phyloP scores from a whole-genome alignment of 1,284 basidiomycete genomes.

The Ceratobasidium theobromae region DNA sequence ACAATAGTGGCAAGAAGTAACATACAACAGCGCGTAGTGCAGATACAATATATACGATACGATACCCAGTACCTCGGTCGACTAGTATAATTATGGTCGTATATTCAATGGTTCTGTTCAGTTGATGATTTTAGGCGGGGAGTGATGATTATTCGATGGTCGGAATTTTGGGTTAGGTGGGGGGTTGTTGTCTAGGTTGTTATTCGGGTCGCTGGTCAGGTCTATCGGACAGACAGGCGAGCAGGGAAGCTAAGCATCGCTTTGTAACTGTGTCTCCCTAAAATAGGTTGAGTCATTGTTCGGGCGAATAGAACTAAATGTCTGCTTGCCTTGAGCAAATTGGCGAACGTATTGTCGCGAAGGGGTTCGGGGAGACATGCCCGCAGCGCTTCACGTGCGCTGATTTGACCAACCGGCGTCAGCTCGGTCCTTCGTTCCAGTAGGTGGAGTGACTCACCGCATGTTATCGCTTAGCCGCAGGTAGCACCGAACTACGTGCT shows the following conservation, averaged over 20 bases:
- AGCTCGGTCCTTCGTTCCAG: neutral
- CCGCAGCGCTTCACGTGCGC: slow-evolving; percentile 92
- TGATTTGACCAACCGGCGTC: slow-evolving; percentile 44
- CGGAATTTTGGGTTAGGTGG: too few relatives aligned
- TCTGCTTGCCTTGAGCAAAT: slow-evolving; percentile 75
- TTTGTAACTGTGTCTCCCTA: slow-evolving; percentile 96
- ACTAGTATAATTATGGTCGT: too few relatives aligned
- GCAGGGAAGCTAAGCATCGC: slow-evolving; percentile 90
- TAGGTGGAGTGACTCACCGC: slow-evolving; percentile 56
- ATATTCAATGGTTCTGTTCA: too few relatives aligned
- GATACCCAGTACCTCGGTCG: too few relatives aligned
- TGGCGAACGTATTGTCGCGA: slow-evolving; percentile 90
- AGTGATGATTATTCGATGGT: too few relatives aligned
- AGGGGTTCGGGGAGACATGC: slow-evolving; percentile 97
- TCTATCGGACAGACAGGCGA: slow-evolving; percentile 77
- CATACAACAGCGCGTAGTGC: too few relatives aligned
- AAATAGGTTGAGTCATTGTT: slow-evolving; percentile 10
- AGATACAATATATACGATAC: too few relatives aligned
- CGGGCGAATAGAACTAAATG: neutral
- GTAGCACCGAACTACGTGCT: slow-evolving; percentile 98
- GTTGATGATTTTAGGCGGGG: too few relatives aligned
- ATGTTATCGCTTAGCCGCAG: slow-evolving; percentile 94
- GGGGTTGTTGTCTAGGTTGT: neutral
- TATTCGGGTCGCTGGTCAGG: slow-evolving; percentile 41
- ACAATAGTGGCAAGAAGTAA: too few relatives aligned